A percentile compares a stretch with the other conserved stretches of the same genome.
These are phyloP conservation scores for Exophiala alcalophila DNA, from an alignment of 2,329 filamentous ascomycete species.

Conservation along the genomic window DNA sequence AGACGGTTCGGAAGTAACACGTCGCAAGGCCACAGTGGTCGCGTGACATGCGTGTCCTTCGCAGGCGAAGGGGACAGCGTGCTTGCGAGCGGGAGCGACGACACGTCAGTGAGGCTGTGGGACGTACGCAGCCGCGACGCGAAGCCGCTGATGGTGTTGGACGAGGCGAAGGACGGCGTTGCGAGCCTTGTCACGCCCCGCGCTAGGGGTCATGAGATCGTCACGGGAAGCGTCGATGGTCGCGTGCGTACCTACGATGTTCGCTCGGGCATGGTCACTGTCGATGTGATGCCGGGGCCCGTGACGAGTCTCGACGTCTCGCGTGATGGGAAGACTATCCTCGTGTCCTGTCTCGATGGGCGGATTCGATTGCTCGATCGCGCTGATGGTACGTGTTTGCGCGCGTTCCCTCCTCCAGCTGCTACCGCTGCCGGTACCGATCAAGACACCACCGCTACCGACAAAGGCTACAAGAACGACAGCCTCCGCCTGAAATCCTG, in stretches of 20 bases:
- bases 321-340: conserved; percentile 67
- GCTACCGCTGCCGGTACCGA: too few species aligned
- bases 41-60: conserved; percentile 77
- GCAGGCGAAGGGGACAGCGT: conserved; percentile 69
- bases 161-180: conserved; percentile 67
- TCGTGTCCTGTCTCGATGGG: conserved; percentile 74
- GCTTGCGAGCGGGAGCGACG: conserved; percentile 69
- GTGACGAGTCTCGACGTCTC: conserved; percentile 76
- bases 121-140: conserved; percentile 56
- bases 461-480: conserved; percentile 57
- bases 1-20: conserved; percentile 65
- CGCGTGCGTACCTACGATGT: conserved; percentile 79
- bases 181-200: conserved; percentile 17
- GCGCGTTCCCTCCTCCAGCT: conserved; percentile 59
- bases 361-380: conserved; percentile 79
- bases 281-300: conserved; percentile 63
- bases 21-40: conserved; percentile 60
- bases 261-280: conserved; percentile 66
- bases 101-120: conserved; percentile 75
- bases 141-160: conserved; percentile 69
- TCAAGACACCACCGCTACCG: too few species aligned
- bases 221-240: conserved; percentile 80
- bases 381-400: conserved; percentile 67
- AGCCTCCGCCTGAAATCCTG: conserved; percentile 72
- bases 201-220: conserved; percentile 47